These are phyloP conservation scores for Primulina eburnea DNA, from an alignment of 257 asterid genomes.

Conservation along the genomic window DNA sequence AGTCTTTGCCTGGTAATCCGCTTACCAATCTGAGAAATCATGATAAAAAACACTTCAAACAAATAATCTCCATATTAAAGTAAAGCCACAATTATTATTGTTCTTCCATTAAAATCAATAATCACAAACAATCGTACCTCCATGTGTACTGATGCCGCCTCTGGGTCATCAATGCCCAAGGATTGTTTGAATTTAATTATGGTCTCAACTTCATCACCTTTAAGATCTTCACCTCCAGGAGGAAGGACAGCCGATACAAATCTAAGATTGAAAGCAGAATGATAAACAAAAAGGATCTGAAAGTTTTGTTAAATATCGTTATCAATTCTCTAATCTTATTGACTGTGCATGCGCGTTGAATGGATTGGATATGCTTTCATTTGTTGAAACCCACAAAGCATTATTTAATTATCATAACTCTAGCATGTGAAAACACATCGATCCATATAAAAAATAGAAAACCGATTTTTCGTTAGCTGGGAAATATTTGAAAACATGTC, in stretches of 20 bases:
- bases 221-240: slow-evolving; percentile 77
- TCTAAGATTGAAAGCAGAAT: slow-evolving; percentile 32
- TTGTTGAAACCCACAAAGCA: no score
- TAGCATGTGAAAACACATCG: background rate
- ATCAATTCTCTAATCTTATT: background rate
- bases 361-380: no score
- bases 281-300: background rate
- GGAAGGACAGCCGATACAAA: slow-evolving; percentile 80
- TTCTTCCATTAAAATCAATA: slow-evolving; percentile 14
- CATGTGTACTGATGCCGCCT: slow-evolving; percentile 98
- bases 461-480: background rate
- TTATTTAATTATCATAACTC: no score
- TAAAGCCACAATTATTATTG: slow-evolving; percentile 4
- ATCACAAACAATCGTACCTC: slow-evolving; percentile 50
- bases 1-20: slow-evolving; percentile 88
- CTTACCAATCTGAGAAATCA: slow-evolving; percentile 82
- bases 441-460: background rate
- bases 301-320: background rate
- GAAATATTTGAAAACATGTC: background rate
- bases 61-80: slow-evolving; percentile 14
- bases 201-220: slow-evolving; percentile 83
- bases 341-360: no score
- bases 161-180: slow-evolving; percentile 97
- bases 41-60: slow-evolving; percentile 28
- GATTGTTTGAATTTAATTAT: slow-evolving; percentile 71